These are phyloP conservation scores for Boletellus sp. DNA, from an alignment of 768 basidiomycete genomes.

Conservation along the genomic window DNA sequence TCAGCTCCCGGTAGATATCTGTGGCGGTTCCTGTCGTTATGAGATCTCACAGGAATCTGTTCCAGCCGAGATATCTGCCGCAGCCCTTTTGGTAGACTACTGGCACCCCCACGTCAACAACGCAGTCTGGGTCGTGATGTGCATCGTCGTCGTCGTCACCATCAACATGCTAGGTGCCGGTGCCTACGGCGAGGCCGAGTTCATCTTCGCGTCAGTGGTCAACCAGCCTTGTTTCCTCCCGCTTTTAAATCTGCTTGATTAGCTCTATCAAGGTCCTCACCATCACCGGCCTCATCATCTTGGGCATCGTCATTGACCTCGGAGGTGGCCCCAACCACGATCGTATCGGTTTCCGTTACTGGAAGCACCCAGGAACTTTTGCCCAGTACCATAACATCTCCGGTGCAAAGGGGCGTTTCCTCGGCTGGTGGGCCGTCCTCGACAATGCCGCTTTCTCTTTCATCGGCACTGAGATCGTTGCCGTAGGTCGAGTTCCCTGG, in stretches of 20 bases:
- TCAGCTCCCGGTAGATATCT: slow-evolving; percentile 25
- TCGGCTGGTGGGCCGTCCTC: slow-evolving; percentile 66
- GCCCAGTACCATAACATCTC: slow-evolving; percentile 60
- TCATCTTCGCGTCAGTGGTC: slow-evolving; percentile 66
- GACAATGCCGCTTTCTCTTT: slow-evolving; percentile 90
- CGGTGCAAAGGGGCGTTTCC: slow-evolving; percentile 75
- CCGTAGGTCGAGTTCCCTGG: slow-evolving; percentile 44
- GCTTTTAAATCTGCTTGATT: not conserved
- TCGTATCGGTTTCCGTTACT: slow-evolving; percentile 58
- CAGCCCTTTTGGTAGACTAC: slow-evolving; percentile 71
- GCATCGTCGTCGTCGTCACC: slow-evolving; percentile 65
- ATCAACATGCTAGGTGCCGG: slow-evolving; percentile 78
- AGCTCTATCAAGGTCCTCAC: slow-evolving; percentile 88
- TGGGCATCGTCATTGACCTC: slow-evolving; percentile 76
- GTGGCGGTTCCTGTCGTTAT: not conserved
- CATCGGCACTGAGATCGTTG: slow-evolving; percentile 93
- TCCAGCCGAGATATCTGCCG: slow-evolving; percentile 35
- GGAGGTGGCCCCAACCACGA: slow-evolving; percentile 86
- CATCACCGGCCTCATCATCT: slow-evolving; percentile 65
- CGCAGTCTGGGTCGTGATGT: slow-evolving; percentile 78
- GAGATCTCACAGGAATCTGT: slow-evolving; percentile 1
- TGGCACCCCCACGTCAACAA: slow-evolving; percentile 60
- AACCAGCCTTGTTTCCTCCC: not conserved
- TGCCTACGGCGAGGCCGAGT: slow-evolving; percentile 83
- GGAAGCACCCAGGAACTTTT: slow-evolving; percentile 89